Evolutionary conservation across 176 grass and related monocot genomes (phyloP).

Genomic region (Avena sativa): DNA sequence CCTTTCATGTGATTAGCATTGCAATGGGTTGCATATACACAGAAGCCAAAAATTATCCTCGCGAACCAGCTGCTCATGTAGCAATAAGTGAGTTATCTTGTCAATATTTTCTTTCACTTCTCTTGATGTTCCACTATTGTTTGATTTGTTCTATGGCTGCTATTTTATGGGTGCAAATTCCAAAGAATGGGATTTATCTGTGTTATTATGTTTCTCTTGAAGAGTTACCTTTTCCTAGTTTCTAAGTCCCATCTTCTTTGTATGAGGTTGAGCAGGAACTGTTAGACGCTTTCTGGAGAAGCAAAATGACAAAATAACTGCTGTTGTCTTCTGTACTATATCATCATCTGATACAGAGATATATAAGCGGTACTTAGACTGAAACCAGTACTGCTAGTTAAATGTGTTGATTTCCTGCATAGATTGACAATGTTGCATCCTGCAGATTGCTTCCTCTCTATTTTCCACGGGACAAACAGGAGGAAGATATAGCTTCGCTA

Average conservation of each 20-base stretch:
- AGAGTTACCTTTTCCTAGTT: constrained; percentile 16
- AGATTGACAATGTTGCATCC: constrained; percentile 34
- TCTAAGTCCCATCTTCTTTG: constrained; percentile 34
- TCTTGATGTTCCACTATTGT: neutral
- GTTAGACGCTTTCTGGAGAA: constrained; percentile 94
- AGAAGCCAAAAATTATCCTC: constrained; percentile 92
- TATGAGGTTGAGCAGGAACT: constrained; percentile 66
- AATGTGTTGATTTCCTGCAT: constrained; percentile 10
- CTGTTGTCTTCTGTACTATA: constrained; percentile 89
- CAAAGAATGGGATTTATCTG: constrained; percentile 1
- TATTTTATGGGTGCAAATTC: constrained; percentile 20
- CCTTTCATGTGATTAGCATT: constrained; percentile 65
- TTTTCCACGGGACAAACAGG: constrained; percentile 92
- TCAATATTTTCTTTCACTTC: constrained; percentile 31
- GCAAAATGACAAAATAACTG: constrained; percentile 85
- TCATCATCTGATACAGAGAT: constrained; percentile 92
- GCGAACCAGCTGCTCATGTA: constrained; percentile 95
- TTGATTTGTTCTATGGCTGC: constrained; percentile 32
- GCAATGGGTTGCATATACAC: constrained; percentile 98
- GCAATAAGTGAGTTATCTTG: constrained; percentile 85
- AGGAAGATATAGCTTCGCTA: constrained; percentile 84
- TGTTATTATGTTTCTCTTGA: constrained; percentile 17
- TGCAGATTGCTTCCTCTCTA: constrained; percentile 93
- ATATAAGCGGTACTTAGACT: constrained; percentile 73
- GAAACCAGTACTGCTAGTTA: constrained; percentile 19